Evolutionary conservation across 495 filamentous ascomycete genomes (phyloP).

Genomic region (Talaromyces nanjingensis): DNA sequence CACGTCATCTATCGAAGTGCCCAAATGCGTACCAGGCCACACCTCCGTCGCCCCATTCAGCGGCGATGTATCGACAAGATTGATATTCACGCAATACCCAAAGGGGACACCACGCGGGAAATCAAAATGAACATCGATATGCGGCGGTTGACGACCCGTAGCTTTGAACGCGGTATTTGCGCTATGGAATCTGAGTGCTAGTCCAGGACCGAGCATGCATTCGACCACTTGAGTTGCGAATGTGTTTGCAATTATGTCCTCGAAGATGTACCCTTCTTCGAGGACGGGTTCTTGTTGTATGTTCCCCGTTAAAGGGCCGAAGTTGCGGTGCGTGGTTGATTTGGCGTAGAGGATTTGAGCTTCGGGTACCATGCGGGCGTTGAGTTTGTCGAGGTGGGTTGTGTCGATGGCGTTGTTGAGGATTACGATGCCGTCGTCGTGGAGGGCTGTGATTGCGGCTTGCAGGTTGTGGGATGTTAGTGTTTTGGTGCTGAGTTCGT

Average conservation of each 20-base stretch:
- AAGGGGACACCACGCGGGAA: conserved; percentile 32
- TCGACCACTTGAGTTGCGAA: conserved; percentile 44
- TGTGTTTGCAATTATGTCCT: conserved; percentile 38
- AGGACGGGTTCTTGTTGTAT: conserved; percentile 48
- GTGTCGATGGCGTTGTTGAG: conserved; percentile 40
- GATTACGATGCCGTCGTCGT: conserved; percentile 54
- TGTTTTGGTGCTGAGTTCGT: conserved; percentile 15
- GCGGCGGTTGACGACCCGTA: conserved; percentile 39
- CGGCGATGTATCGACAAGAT: conserved; percentile 19
- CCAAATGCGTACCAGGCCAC: conserved; percentile 33
- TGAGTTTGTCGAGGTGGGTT: conserved; percentile 39
- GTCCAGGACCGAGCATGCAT: conserved; percentile 39
- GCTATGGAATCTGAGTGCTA: conserved; percentile 43
- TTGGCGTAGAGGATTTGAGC: conserved; percentile 32
- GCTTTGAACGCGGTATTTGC: conserved; percentile 44
- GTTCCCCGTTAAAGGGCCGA: conserved; percentile 44
- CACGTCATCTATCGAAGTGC: conserved; percentile 18
- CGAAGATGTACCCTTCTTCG: conserved; percentile 29
- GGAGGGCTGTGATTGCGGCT: conserved; percentile 42
- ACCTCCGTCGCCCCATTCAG: conserved; percentile 38
- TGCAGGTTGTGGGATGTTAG: conserved; percentile 40
- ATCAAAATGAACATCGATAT: conserved; percentile 48
- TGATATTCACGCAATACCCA: conserved; percentile 18
- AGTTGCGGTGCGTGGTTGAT: conserved; percentile 39
- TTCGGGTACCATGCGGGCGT: conserved; percentile 45